These are phyloP conservation scores for Neonectria magnoliae DNA, from an alignment of 2,329 filamentous ascomycete genomes.

Conservation along the genomic window DNA sequence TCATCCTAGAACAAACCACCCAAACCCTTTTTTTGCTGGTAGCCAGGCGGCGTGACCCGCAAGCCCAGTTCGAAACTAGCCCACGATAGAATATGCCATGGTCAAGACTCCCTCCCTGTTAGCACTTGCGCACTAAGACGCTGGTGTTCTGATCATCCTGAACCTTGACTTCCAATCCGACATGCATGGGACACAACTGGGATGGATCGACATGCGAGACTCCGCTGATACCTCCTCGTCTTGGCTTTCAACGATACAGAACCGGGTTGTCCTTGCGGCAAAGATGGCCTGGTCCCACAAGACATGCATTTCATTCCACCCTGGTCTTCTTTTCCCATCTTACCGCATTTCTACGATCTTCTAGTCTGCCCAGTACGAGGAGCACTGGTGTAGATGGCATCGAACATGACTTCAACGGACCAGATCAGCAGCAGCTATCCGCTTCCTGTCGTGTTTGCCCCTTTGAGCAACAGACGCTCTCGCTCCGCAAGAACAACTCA, in stretches of 20 bases:
- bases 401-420: constrained; percentile 27
- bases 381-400: neutral
- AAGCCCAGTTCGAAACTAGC: constrained; percentile 2
- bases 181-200: constrained; percentile 2
- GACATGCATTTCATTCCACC: neutral
- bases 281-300: constrained; percentile 12
- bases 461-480: constrained; percentile 12
- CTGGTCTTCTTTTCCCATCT: neutral
- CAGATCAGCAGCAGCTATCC: constrained; percentile 43
- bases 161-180: constrained; percentile 12
- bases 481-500: neutral
- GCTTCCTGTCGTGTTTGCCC: constrained; percentile 14
- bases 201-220: constrained; percentile 5
- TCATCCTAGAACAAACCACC: neutral
- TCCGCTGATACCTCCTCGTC: constrained; percentile 9
- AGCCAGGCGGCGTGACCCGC: constrained; percentile 6
- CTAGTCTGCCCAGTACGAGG: neutral
- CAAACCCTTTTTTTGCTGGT: neutral
- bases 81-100: neutral
- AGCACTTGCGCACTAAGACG: neutral
- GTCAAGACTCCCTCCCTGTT: neutral
- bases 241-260: constrained; percentile 11
- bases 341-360: neutral
- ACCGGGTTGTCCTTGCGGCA: constrained; percentile 19
- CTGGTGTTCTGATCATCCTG: neutral